These are phyloP conservation scores for Lactifluus subvellereus DNA, from an alignment of 768 basidiomycete species.

Conservation along the genomic window DNA sequence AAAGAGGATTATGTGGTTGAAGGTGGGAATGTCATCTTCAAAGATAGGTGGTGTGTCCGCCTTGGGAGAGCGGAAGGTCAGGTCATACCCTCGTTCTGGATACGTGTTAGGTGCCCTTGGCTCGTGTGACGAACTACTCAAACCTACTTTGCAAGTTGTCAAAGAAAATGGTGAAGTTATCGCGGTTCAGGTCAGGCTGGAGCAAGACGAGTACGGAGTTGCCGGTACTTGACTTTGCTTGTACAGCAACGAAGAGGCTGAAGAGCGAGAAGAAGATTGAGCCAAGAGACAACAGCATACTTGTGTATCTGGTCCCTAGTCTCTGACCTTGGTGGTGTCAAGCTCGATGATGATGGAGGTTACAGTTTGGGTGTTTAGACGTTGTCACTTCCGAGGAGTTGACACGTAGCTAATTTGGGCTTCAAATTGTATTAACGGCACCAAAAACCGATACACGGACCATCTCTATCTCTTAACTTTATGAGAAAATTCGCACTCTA, in stretches of 20 bases:
- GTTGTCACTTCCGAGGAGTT: neutral
- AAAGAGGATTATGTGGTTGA: conserved; percentile 83
- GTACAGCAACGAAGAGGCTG: conserved; percentile 26
- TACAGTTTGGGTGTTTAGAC: neutral
- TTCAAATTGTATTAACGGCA: neutral
- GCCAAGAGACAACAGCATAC: conserved; percentile 29
- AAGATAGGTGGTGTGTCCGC: conserved; percentile 61
- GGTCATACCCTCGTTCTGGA: conserved; percentile 73
- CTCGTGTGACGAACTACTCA: neutral
- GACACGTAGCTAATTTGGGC: neutral
- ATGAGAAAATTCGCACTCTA: too few species aligned
- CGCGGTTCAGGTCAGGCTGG: conserved; percentile 60
- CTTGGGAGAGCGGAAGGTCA: conserved; percentile 83
- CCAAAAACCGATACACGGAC: neutral
- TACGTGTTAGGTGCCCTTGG: conserved; percentile 1
- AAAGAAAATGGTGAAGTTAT: conserved; percentile 80
- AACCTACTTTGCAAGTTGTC: conserved; percentile 61
- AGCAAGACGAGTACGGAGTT: conserved; percentile 81
- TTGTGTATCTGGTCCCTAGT: conserved; percentile 1
- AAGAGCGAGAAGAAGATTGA: conserved; percentile 31
- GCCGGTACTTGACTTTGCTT: conserved; percentile 72
- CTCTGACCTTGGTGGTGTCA: conserved; percentile 1
- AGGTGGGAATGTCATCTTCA: conserved; percentile 66
- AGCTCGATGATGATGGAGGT: neutral
- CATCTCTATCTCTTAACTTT: too few species aligned